Evolutionary conservation across 2,329 filamentous ascomycete species (phyloP).

Genomic region (Cladosporium sphaerospermum): DNA sequence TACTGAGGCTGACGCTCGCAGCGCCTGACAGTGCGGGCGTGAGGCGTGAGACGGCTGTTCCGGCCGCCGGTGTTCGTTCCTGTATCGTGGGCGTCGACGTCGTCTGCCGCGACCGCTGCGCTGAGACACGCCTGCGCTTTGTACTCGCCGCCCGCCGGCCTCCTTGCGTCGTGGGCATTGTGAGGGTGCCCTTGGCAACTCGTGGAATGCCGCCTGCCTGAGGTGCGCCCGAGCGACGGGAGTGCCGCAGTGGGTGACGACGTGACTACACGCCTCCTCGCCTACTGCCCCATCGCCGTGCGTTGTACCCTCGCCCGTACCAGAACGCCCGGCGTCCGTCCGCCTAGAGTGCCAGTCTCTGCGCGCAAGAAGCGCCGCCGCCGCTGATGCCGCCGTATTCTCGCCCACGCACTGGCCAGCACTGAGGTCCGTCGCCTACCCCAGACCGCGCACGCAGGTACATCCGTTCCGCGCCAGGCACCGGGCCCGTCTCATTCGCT

Average conservation of each 20-base stretch:
- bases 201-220: conserved; percentile 7
- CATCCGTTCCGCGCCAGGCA: conserved; percentile 6
- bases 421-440: neutral
- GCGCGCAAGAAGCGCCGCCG: neutral
- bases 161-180: conserved; percentile 12
- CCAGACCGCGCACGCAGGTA: conserved; percentile 11
- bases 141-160: conserved; percentile 4
- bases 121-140: conserved; percentile 11
- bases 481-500: conserved; percentile 7
- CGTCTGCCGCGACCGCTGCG: neutral
- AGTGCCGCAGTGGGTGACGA: too few relatives aligned
- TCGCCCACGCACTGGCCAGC: conserved; percentile 9
- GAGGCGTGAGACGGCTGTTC: neutral
- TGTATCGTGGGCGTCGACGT: neutral
- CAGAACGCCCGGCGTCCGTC: neutral
- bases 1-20: neutral
- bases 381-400: neutral
- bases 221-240: too few relatives aligned
- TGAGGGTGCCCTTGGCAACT: conserved; percentile 10
- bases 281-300: too few relatives aligned
- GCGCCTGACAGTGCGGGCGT: neutral
- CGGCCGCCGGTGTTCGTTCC: neutral
- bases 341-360: neutral
- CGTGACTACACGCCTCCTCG: too few relatives aligned
- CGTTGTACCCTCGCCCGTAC: neutral